These are phyloP conservation scores for Madurella fahalii DNA, from an alignment of 2,329 filamentous ascomycete species.

Conservation along the genomic window DNA sequence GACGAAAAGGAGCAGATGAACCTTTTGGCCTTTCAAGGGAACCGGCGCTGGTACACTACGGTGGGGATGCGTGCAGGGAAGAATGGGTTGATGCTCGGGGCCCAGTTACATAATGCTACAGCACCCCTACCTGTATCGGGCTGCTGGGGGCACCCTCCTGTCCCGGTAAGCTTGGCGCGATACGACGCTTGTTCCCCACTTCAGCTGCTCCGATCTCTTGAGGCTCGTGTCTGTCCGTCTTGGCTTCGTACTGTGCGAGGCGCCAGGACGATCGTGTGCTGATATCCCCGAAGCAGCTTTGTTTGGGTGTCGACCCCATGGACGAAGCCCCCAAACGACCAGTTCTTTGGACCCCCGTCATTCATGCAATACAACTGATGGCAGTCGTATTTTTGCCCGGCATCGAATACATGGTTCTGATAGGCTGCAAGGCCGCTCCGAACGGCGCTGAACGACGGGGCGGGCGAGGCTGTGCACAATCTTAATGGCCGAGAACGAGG, in stretches of 20 bases:
- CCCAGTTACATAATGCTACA: slow-evolving; percentile 21
- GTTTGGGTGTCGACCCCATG: not conserved
- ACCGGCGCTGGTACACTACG: not conserved
- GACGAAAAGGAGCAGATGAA: slow-evolving; percentile 3
- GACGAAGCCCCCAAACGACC: not conserved
- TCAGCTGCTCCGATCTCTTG: not conserved
- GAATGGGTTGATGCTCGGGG: slow-evolving; percentile 20
- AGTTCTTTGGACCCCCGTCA: not conserved
- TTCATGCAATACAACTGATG: not conserved
- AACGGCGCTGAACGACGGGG: slow-evolving; percentile 12
- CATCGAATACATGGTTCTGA: slow-evolving; percentile 11
- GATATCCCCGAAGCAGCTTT: too few species aligned
- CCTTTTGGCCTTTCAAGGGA: slow-evolving; percentile 6
- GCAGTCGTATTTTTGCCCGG: slow-evolving; percentile 8
- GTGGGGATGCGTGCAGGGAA: slow-evolving; percentile 22
- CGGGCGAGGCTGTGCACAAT: slow-evolving; percentile 24
- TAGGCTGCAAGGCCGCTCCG: slow-evolving; percentile 12
- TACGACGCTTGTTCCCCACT: slow-evolving; percentile 9
- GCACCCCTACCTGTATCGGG: not conserved
- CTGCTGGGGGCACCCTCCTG: not conserved
- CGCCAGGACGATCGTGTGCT: too few species aligned
- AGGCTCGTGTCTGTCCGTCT: not conserved
- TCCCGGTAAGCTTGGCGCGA: slow-evolving; percentile 10
- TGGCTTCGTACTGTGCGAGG: too few species aligned
- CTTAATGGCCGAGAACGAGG: not conserved